Evolutionary conservation across 2,329 filamentous ascomycete species (phyloP).

Genomic region (Ceratocystis huliohia): DNA sequence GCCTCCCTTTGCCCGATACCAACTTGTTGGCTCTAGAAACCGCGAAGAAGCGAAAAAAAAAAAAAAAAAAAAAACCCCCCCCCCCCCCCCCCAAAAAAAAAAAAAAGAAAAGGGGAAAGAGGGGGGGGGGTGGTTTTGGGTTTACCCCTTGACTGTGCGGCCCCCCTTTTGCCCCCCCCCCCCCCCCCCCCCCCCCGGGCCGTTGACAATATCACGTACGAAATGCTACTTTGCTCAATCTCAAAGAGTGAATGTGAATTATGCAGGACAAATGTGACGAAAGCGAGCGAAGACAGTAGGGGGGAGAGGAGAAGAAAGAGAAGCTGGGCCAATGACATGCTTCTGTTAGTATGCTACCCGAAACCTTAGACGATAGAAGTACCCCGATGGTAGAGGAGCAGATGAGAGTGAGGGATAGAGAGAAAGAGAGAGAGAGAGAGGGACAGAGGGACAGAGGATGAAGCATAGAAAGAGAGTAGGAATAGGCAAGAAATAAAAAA

Average conservation of each 20-base stretch:
- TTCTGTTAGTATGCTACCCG: not conserved
- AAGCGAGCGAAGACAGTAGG: not conserved
- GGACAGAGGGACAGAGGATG: too few relatives aligned
- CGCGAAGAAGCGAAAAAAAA: too few relatives aligned
- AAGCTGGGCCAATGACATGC: not conserved
- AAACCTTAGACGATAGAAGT: not conserved
- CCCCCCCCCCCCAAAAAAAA: not conserved
- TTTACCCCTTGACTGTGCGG: not conserved
- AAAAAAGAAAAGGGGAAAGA: not conserved
- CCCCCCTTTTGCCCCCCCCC: not conserved
- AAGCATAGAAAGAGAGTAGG: too few relatives aligned
- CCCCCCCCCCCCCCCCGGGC: not conserved
- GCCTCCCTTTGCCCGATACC: too few relatives aligned
- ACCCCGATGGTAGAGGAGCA: not conserved
- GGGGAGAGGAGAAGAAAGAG: not conserved
- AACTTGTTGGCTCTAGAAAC: too few relatives aligned
- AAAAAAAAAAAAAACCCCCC: too few relatives aligned
- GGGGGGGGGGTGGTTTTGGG: not conserved
- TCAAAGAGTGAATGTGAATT: not conserved
- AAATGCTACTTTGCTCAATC: too few relatives aligned
- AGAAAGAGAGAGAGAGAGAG: too few relatives aligned
- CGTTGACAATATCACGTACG: not conserved
- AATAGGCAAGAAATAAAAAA: not conserved
- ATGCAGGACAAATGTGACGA: not conserved
- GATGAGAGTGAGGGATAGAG: not conserved